These are phyloP conservation scores for Chamaenerion angustifolium DNA, from an alignment of 345 rosid species.

Conservation along the genomic window DNA sequence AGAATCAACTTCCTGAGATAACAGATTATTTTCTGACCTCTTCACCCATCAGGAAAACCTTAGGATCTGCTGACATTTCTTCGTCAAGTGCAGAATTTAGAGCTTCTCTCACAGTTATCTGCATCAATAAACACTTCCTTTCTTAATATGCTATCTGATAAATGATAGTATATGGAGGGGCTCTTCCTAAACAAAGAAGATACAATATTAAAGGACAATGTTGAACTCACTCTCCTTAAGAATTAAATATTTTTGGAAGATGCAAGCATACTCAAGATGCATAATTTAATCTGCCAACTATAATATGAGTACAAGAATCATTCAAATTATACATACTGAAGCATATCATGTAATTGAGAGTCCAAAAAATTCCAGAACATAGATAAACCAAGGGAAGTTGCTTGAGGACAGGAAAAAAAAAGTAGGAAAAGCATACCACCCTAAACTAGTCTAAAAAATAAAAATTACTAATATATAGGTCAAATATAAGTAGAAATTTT, in stretches of 20 bases:
- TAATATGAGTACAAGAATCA: too few species aligned
- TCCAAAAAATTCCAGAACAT: too few species aligned
- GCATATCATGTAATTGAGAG: too few species aligned
- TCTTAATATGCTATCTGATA: background rate
- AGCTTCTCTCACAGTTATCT: slow-evolving; percentile 87
- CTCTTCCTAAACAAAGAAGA: background rate
- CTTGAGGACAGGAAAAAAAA: too few species aligned
- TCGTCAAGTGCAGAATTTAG: slow-evolving; percentile 90
- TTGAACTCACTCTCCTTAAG: background rate
- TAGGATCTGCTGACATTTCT: slow-evolving; percentile 98
- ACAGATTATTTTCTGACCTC: slow-evolving; percentile 34
- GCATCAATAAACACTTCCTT: slow-evolving; percentile 9
- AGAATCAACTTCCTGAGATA: background rate
- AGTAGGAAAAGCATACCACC: too few species aligned
- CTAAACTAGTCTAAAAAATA: too few species aligned
- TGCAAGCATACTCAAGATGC: background rate
- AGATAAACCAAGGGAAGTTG: too few species aligned
- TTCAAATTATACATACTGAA: too few species aligned
- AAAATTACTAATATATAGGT: too few species aligned
- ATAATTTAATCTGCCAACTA: too few species aligned
- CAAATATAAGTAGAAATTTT: background rate
- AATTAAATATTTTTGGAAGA: too few species aligned
- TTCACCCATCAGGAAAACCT: slow-evolving; percentile 94
- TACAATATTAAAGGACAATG: background rate
- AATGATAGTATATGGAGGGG: background rate